phyloP scores from a whole-genome alignment of 306 rosid species.

The Trifolium fragiferum region DNA sequence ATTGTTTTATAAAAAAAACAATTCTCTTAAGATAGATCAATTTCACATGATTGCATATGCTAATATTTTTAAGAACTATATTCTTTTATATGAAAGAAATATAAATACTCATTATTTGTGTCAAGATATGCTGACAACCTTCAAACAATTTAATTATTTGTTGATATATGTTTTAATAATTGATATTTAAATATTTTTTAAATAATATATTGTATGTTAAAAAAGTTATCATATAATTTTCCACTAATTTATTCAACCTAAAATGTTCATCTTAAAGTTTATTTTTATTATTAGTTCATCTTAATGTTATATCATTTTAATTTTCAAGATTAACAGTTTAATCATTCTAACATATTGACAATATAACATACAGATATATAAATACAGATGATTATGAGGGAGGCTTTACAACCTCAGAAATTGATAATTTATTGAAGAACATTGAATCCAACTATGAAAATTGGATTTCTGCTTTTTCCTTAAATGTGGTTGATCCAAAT shows the following conservation, averaged over 20 bases:
- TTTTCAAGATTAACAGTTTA: not conserved
- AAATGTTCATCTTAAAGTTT: not conserved
- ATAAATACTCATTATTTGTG: too few species aligned
- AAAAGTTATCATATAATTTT: not conserved
- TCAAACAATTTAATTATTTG: too few species aligned
- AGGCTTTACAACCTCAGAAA: slow-evolving; percentile 63
- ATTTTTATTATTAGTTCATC: not conserved
- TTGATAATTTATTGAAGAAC: slow-evolving; percentile 55
- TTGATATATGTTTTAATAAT: too few species aligned
- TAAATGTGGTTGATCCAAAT: slow-evolving; percentile 53
- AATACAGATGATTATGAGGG: slow-evolving; percentile 80
- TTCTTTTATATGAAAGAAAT: too few species aligned
- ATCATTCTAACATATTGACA: slow-evolving; percentile 36
- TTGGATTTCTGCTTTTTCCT: slow-evolving; percentile 64
- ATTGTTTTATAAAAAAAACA: too few species aligned
- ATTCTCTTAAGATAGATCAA: not conserved
- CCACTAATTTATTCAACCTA: not conserved
- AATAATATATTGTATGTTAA: too few species aligned
- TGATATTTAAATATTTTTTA: too few species aligned
- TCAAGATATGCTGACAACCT: too few species aligned
- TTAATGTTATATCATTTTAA: not conserved
- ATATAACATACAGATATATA: slow-evolving; percentile 55
- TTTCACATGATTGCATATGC: not conserved
- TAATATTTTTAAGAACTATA: too few species aligned
- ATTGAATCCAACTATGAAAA: slow-evolving; percentile 63